Base-by-base conservation (phyloP, 1,139 yeast species). In the Hemisphaericaspora xylofermentans region DNA sequence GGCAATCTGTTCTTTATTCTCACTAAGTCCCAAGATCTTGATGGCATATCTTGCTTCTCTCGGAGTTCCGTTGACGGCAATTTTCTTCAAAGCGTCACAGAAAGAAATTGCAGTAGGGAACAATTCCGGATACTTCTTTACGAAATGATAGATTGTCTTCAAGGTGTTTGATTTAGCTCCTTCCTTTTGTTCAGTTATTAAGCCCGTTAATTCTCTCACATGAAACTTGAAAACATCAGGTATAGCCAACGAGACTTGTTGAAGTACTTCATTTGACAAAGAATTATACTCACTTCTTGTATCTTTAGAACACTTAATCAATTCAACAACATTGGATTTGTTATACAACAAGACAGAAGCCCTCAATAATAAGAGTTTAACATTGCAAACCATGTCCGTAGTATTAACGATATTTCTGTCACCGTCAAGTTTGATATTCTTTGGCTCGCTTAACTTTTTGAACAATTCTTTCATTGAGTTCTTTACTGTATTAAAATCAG, bases 191-290 rank as follows among this genome's bases (percentile, higher is more conserved):
- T 54, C 50, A 14, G 64, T 64, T 12, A 81, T 62, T 12, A 71
- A 50, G 0, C 70, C 61, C 1, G 75, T 66, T 41, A 88, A 63
- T 8, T 73, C 72, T 10, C 69, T 63, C 3, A 84, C 66, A 52
- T 86, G 86, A 32, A 74, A 73, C 50, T 78, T 78, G 57, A 88
- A 76, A 1, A 84, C 79, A 14, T 76, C 75, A 0, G 96, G 96
- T 36, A 78, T 69, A 3, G 75, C 68, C 3, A 61, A 54, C 0
- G 96, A 82, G 6, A 88, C 75, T 31, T 77, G 71, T 45, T 79
- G 81, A 24, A 88, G 63, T 6, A 86, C 47, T 29, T 71, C 75
- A 46, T 77, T 77, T 0, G 88, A 74, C 1, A 66, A 52, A 1
- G 61, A 51, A 24, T 61, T 54, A 43, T 66, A 61, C 7, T 60